Evolutionary conservation across 495 filamentous ascomycete genomes (phyloP), one percentile per base, ranked within the genome.

Genomic region (Neurospora hispaniola): DNA sequence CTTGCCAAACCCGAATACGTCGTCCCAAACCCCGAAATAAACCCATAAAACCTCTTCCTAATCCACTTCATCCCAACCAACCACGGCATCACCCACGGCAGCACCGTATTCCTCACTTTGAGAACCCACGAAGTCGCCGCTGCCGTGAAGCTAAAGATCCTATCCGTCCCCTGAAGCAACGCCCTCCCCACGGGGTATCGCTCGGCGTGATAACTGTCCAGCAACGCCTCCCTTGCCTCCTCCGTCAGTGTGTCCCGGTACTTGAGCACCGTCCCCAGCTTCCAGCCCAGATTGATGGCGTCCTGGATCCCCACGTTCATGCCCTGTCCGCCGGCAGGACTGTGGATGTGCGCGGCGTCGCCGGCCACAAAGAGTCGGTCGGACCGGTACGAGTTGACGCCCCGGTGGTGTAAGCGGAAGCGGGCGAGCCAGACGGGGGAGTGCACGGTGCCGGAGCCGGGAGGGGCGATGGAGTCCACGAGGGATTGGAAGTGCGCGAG

Each of bases 231-330:
- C 1, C 6, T n/a, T 1, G 75, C 74, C n/a, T 76, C 35, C 9
- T 73, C 73, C 7, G 74, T 70, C 1, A 40, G 42, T 70, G 9
- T 11, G 43, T 23, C 14, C 41, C 41, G 43, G 18, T 27, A 16
- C 20, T 66, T 74, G 59, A 87, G 72, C 6, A 80, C 82, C 9
- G 78, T 70, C 2, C 77, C 81, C 27, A 88, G 77, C 74, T 87
- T 87, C 89, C 89, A 91, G 10, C 84, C 86, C 0, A 90, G 81
- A 70, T 90, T 89, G 43, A 89, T 80, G 0, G 87, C 82, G 70
- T 90, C 88, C 46, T 86, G 84, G 38, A 90, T 86, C 0, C 89
- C 88, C 0, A 86, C 86, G 74, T 91, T 91, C 83, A 90, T 86
- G 4, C 89, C 89, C 70, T 88, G 88, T 1, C 85, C 88, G 0